These are phyloP conservation scores for Lipomyces chichibuensis DNA, from an alignment of 805 yeast genomes.

Conservation along the genomic window DNA sequence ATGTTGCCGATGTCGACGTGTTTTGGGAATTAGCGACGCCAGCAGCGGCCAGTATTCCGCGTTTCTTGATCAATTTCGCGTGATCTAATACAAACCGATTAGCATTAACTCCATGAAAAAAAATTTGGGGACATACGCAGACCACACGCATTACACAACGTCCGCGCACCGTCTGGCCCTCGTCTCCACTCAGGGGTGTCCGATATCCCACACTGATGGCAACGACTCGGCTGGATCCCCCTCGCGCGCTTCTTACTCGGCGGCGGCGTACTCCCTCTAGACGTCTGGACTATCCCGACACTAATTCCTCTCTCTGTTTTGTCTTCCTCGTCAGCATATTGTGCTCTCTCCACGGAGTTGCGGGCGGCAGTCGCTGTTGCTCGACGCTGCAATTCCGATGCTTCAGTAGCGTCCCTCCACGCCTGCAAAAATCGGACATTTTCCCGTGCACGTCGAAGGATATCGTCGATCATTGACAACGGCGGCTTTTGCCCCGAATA, in stretches of 20 bases:
- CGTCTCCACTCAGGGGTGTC: slow-evolving; percentile 84
- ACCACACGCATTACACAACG: slow-evolving; percentile 84
- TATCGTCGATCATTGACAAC: slow-evolving; percentile 27
- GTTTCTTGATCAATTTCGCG: slow-evolving; percentile 62
- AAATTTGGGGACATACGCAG: slow-evolving; percentile 41
- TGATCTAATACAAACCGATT: slow-evolving; percentile 43
- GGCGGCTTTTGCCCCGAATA: neutral
- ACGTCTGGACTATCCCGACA: neutral
- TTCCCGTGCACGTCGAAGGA: slow-evolving; percentile 23
- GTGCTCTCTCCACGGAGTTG: neutral
- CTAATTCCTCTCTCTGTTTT: neutral
- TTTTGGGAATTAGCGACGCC: neutral
- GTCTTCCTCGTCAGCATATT: neutral
- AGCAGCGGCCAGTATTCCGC: slow-evolving; percentile 3
- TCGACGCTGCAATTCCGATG: slow-evolving; percentile 10
- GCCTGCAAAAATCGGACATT: slow-evolving; percentile 21
- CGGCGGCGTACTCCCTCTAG: neutral
- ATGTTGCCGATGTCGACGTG: neutral
- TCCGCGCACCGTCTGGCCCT: slow-evolving; percentile 76
- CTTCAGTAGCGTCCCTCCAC: slow-evolving; percentile 24
- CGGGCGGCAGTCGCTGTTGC: neutral
- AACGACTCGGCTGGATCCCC: slow-evolving; percentile 28
- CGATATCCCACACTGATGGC: slow-evolving; percentile 34
- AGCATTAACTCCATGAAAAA: neutral
- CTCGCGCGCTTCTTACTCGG: slow-evolving; percentile 22